Percentiles rank a stretch among this genome's conserved stretches.
phyloP scores from a whole-genome alignment of 345 rosid species.

The Hibiscus mutabilis region DNA sequence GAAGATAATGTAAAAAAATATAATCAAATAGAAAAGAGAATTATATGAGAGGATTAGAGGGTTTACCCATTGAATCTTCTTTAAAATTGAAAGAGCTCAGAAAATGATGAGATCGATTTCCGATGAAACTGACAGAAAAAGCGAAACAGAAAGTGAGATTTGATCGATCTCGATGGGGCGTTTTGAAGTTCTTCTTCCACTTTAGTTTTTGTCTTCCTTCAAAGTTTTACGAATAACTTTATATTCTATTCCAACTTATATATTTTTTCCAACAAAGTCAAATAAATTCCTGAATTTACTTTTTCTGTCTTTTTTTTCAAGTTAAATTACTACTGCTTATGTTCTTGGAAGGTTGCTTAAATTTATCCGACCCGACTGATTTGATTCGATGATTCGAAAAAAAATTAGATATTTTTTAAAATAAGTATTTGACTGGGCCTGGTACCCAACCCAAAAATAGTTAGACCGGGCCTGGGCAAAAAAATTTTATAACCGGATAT shows the following conservation, averaged over 20 bases:
- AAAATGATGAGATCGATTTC: conserved; percentile 1
- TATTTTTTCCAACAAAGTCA: background rate
- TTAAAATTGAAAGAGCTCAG: background rate
- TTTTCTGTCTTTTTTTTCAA: too few species aligned
- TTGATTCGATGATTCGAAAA: too few species aligned
- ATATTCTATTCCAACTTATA: background rate
- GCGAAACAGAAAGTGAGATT: background rate
- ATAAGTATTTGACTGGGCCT: too few species aligned
- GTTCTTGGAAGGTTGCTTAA: too few species aligned
- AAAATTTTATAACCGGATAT: too few species aligned
- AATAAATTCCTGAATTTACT: too few species aligned
- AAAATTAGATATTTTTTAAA: too few species aligned
- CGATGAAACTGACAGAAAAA: background rate
- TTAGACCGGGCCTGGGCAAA: too few species aligned
- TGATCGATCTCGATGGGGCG: conserved; percentile 1
- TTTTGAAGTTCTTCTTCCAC: background rate
- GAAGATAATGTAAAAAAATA: background rate
- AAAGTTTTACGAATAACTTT: background rate
- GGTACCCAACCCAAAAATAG: too few species aligned
- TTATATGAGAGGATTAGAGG: background rate
- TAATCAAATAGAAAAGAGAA: background rate
- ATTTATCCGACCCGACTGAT: too few species aligned
- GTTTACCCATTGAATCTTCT: conserved; percentile 18
- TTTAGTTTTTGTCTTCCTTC: background rate
- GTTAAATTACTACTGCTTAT: background rate